Base-by-base conservation (phyloP, 768 basidiomycete species). In the Auricularia sp. region DNA sequence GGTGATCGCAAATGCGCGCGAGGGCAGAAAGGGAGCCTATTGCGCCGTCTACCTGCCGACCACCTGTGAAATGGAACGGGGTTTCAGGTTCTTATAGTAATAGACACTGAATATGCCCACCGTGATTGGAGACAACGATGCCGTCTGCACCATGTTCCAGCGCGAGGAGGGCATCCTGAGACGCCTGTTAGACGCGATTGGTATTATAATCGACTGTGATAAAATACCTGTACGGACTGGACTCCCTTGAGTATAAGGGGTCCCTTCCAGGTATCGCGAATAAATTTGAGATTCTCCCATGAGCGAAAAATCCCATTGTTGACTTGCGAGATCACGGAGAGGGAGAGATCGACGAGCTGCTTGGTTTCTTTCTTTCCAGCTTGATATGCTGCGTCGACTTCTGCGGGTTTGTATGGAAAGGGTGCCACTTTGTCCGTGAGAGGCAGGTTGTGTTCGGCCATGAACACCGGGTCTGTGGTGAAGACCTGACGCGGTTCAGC, bases 61-160 rank as follows among this genome's bases (percentile, higher is more conserved):
- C 76, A 16, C 72, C 56, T 59, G 54, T 54, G 54, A 18, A 54
- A 7, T 8, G 8, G 39, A 42, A 42, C 8, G 8, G 39, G 39
- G 29, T 29, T 29, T 29, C 29, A 29, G 29, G 29, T 29, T 29
- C 29, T 29, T 29, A 29, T 29, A 2, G 29, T 29, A 29, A 29
- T 29, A 29, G 29, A 29, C 29, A 29, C 29, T 29, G 29, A 51
- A 18, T 5, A 18, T 8, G 14, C 56, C 4, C 6, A 59, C 56
- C 89, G 68, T 92, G 90, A 70, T 92, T 94, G 11, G 88, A 90
- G 14, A 92, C 87, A 59, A 93, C 73, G 65, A 93, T 88, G 1
- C 88, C 90, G 65, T 92, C 82, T 11, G 85, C 79, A 0, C 87
- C 76, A 3, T 68, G 83, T 24, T 88, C 83, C 13, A 90, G 71